Evolutionary conservation across 768 basidiomycete species (phyloP), one percentile per base, ranked within the genome.

Genomic region (Exidia glandulosa): DNA sequence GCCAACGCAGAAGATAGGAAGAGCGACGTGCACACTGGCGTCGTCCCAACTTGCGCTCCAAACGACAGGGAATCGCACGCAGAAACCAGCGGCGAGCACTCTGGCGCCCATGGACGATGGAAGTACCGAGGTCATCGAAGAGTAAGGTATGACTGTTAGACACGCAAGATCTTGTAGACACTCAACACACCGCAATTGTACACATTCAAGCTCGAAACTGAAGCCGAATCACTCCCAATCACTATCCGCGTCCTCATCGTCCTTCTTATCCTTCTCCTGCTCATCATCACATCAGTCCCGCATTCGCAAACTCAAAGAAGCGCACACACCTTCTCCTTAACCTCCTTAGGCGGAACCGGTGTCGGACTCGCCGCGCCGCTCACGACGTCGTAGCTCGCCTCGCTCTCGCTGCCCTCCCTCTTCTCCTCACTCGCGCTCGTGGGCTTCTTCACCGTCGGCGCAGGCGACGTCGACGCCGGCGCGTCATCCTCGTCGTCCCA

Each of bases 401-500:
- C 84, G 62, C 83, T 84, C 45, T 33, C 30, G 19, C 31, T 57
- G 19, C 7, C 41, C 13, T 12, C 41, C 9, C 19, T 6, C 41
- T 45, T 19, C 41, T 23, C 19, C 55, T 3, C 12, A 14, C 19
- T 45, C 1, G 19, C 6, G 12, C 34, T 61, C 12, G 34, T 16
- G n/a, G 57, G n/a, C 2, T 57, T 61, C 25, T 58, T 60, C 47
- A 34, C 47, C 33, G 23, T 61, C 59, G 50, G 61, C 30, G 34
- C 47, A 32, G 23, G 36, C 36, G 57, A 61, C 52, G 25, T 52
- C 37, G 10, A 61, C 19, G 59, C 48, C 5, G 58, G 19, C 31
- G 88, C 87, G n/a, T 91, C 90, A n/a, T 94, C 91, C 57, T 86
- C 84, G 59, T 90, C 90, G 68, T 94, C 92, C 92, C 92, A 95